Evolutionary conservation across 2,329 filamentous ascomycete species (phyloP), one percentile per base, ranked within the genome.

Genomic region (Daldinia eschscholtzii): DNA sequence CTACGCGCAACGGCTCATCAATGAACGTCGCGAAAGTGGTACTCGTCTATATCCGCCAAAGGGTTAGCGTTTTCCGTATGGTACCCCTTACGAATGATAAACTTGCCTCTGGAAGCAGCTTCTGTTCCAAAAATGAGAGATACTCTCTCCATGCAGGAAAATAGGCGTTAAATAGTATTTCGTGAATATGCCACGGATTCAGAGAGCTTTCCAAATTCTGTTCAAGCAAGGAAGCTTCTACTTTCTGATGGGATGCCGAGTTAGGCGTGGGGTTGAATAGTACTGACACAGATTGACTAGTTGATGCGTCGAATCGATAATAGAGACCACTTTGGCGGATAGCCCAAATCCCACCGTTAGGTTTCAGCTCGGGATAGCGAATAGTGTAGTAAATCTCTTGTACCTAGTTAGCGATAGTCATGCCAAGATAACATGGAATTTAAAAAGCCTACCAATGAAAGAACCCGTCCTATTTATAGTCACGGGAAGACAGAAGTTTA

Each of bases 271-370:
- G 76, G 60, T 65, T 76, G 33, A 78, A 64, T 12, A 77, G 60
- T 3, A 77, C 44, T 30, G 73, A 72, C 3, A 74, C 42, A 52
- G 60, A 73, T 46, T 75, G 73, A n/a, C 41, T 46, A 0, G 75
- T 76, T 6, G 62, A 26, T 1, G 63, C 41, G 55, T 77, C 68
- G 61, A 73, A 72, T 57, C 71, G 72, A 48, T 76, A 76, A 57
- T 72, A 77, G 6, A 78, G 56, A 6, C 71, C 76, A 35, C 61
- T 78, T 44, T 78, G 76, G 7, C 76, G 74, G 39, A 77, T 74
- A 15, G 60, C 71, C 76, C 76, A 78, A 33, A 70, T 67, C 4
- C 68, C 50, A 3, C 71, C 68, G 42, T 41, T 61, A 9, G 69
- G 56, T 52, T 77, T 78, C 44, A 72, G 73, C 59, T 78, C 75